Evolutionary conservation across 2,329 filamentous ascomycete species (phyloP).

Genomic region (Fusarium sp.): DNA sequence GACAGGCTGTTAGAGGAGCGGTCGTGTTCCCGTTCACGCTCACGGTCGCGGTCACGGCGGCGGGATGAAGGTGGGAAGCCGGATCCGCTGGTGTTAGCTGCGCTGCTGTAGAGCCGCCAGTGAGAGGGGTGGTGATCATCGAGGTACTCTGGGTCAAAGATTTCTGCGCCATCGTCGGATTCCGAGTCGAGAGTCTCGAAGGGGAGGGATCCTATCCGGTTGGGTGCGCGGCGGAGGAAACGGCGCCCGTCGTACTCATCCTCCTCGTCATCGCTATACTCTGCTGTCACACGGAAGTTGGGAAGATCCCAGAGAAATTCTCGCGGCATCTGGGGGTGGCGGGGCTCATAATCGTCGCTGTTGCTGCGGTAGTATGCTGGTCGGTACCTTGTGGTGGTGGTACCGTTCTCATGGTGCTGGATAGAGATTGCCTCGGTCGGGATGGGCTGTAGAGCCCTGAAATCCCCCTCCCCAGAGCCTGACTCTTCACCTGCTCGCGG

Average conservation of each 20-base stretch:
- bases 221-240: conserved; percentile 56
- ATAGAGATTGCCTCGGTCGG: conserved; percentile 61
- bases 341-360: conserved; percentile 58
- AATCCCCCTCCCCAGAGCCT: conserved; percentile 33
- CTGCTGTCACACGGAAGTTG: conserved; percentile 67
- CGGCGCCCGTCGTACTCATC: conserved; percentile 49
- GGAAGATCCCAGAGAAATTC: conserved; percentile 64
- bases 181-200: conserved; percentile 63
- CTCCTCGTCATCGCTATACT: conserved; percentile 71
- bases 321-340: conserved; percentile 66
- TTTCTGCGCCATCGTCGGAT: conserved; percentile 46
- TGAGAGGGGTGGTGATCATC: conserved; percentile 42
- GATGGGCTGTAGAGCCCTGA: conserved; percentile 29
- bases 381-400: conserved; percentile 59
- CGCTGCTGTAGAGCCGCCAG: conserved; percentile 40
- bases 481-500: conserved; percentile 34
- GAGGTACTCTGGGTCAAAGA: conserved; percentile 46
- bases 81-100: conserved; percentile 20
- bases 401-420: conserved; percentile 65
- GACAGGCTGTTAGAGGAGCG: conserved; percentile 33
- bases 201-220: conserved; percentile 66
- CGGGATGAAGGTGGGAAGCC: conserved; percentile 29
- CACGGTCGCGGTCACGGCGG: conserved; percentile 31
- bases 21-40: conserved; percentile 33
- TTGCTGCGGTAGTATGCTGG: conserved; percentile 55